Evolutionary conservation across 1,284 basidiomycete genomes (phyloP).

Genomic region (Tilletia setariae): DNA sequence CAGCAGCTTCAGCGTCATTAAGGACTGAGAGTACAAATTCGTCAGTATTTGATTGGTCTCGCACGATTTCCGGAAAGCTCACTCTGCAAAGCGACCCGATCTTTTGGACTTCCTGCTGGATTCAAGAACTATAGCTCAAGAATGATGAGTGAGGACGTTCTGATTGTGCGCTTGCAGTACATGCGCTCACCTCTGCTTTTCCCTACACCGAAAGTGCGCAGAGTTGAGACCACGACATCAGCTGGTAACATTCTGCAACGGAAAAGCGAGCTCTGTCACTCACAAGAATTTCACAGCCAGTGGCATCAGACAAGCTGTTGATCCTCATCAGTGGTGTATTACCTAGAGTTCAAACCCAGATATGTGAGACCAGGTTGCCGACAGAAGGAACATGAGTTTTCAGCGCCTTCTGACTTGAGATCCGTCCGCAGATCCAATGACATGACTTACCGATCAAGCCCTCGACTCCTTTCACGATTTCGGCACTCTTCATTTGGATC

Average conservation of each 20-base stretch:
- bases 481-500: constrained; percentile 32
- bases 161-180: background rate
- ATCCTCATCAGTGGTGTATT: constrained; percentile 92
- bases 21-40: constrained; percentile 67
- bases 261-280: constrained; percentile 23
- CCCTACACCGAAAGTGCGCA: constrained; percentile 59
- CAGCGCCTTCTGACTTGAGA: no score
- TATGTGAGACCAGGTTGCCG: no score
- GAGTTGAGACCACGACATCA: background rate
- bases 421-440: constrained; percentile 8
- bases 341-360: constrained; percentile 60
- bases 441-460: constrained; percentile 33
- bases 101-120: constrained; percentile 95
- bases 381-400: no score
- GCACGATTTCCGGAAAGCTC: constrained; percentile 39
- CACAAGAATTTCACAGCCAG: constrained; percentile 84
- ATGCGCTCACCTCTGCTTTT: constrained; percentile 70
- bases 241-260: background rate
- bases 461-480: constrained; percentile 42
- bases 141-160: constrained; percentile 48
- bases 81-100: constrained; percentile 89
- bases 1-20: constrained; percentile 81
- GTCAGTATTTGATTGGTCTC: background rate
- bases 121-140: constrained; percentile 68
- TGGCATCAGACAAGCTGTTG: constrained; percentile 79